Conservation (phyloP, 140 eudicot genomes). For the Cichorium intybus region DNA sequence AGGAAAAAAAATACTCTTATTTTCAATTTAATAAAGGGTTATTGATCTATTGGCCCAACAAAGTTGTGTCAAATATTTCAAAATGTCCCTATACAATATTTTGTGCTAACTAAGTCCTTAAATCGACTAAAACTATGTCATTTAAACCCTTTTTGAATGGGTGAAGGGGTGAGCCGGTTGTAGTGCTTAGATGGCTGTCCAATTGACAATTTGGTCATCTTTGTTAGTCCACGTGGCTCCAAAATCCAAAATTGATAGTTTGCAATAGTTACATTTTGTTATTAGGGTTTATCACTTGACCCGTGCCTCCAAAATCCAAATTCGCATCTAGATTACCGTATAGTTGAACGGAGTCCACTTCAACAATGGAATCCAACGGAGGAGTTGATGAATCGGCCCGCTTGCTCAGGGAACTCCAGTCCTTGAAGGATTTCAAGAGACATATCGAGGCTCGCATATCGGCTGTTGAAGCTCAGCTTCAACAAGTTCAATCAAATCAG, state of each 20-base stretch:
- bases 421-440: conserved; percentile 44
- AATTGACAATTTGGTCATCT: too few species aligned
- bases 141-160: too few species aligned
- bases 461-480: conserved; percentile 56
- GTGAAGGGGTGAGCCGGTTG: too few species aligned
- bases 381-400: conserved; percentile 29
- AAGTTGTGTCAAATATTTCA: too few species aligned
- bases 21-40: too few species aligned
- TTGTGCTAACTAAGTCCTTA: too few species aligned
- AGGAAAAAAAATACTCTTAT: too few species aligned
- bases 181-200: too few species aligned
- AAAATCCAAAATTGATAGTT: background rate
- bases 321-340: background rate
- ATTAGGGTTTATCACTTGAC: conserved; percentile 35
- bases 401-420: conserved; percentile 49
- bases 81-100: too few species aligned
- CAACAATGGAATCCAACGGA: conserved; percentile 55
- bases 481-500: conserved; percentile 32
- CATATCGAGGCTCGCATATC: conserved; percentile 65
- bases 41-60: too few species aligned
- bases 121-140: too few species aligned
- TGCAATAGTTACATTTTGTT: background rate
- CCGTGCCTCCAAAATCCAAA: conserved; percentile 11
- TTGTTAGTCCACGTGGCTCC: too few species aligned
- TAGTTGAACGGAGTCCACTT: background rate